Conservation (phyloP, 495 filamentous ascomycete species). For the Tetracladium setigerum region DNA sequence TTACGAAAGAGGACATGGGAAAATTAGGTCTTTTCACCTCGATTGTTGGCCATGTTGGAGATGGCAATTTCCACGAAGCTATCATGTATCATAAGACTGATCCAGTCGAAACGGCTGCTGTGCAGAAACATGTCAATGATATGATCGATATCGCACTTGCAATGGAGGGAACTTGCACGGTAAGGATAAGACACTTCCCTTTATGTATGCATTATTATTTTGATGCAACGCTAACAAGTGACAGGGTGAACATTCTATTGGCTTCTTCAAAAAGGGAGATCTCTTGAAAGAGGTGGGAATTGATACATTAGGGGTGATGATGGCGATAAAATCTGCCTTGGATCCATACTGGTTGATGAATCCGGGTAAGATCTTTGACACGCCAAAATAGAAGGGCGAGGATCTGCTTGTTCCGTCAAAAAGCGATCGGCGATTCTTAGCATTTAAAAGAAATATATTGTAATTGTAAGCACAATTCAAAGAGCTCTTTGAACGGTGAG, state of each 20-base stretch:
- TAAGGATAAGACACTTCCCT: conserved; percentile 19
- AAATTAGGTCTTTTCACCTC: conserved; percentile 73
- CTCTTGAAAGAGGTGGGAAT: conserved; percentile 71
- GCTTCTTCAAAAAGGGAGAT: conserved; percentile 75
- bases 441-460: too few relatives aligned
- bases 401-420: too few relatives aligned
- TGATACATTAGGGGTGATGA: conserved; percentile 78
- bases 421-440: too few relatives aligned
- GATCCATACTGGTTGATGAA: conserved; percentile 89
- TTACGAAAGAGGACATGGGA: conserved; percentile 78
- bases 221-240: background rate
- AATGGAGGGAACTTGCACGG: conserved; percentile 88
- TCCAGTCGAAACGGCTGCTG: conserved; percentile 55
- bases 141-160: conserved; percentile 82
- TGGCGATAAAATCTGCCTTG: conserved; percentile 66
- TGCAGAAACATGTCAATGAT: conserved; percentile 69
- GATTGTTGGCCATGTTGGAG: conserved; percentile 72
- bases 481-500: too few relatives aligned
- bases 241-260: conserved; percentile 77
- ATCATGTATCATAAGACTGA: conserved; percentile 75
- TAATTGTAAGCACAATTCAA: too few relatives aligned
- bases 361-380: conserved; percentile 80
- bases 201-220: background rate
- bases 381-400: conserved; percentile 14
- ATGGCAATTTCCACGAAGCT: conserved; percentile 87